A percentile compares a stretch with the other conserved stretches of the same genome.
phyloP scores from a whole-genome alignment of 1,284 basidiomycete species.

The Amylostereum areolatum region DNA sequence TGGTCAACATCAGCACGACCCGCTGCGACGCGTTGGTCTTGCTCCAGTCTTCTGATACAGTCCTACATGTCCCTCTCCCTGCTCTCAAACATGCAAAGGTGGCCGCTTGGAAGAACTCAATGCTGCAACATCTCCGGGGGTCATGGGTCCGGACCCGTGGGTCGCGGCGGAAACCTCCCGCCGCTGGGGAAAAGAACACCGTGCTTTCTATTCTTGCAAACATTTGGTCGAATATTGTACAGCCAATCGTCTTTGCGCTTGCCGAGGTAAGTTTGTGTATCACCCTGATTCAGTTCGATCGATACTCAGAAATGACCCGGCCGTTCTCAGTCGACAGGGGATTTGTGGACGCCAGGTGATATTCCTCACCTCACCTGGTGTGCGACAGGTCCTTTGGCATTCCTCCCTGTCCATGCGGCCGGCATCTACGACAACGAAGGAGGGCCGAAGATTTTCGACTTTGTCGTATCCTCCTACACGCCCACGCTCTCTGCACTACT shows the following conservation, averaged over 20 bases:
- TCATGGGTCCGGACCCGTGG: background rate
- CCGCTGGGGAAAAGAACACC: background rate
- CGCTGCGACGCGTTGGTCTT: background rate
- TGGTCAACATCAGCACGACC: background rate
- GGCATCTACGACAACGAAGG: constrained; percentile 8
- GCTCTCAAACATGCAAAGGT: background rate
- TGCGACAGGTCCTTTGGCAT: constrained; percentile 16
- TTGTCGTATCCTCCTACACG: constrained; percentile 18
- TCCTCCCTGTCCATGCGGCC: constrained; percentile 18
- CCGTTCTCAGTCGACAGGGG: no score
- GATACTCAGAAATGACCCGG: no score
- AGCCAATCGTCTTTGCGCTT: no score
- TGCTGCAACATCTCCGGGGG: background rate
- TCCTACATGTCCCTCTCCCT: constrained; percentile 13
- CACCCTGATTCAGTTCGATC: constrained; percentile 10
- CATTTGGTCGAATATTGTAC: background rate
- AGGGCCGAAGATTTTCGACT: constrained; percentile 9
- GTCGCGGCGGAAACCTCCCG: background rate
- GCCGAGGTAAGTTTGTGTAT: no score
- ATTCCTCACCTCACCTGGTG: constrained; percentile 16
- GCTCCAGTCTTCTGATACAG: background rate
- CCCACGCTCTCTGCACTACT: constrained; percentile 10
- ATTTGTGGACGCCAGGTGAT: no score
- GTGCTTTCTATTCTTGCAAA: background rate
- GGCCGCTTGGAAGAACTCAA: background rate